phyloP scores from a whole-genome alignment of 768 basidiomycete genomes.

The Termitomyces sp. region DNA sequence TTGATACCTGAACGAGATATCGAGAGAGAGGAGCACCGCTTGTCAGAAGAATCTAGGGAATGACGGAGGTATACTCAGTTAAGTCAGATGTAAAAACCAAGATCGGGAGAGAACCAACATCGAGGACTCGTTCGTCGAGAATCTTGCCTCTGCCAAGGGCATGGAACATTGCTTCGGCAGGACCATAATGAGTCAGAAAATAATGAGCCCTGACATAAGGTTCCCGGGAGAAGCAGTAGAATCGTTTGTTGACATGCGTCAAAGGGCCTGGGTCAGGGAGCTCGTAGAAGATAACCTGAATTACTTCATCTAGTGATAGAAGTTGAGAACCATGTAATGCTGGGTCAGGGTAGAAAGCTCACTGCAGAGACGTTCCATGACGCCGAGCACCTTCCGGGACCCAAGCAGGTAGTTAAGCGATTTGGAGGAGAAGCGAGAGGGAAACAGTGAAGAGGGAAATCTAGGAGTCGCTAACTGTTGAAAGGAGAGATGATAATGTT shows the following conservation, averaged over 20 bases:
- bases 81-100: background rate
- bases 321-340: constrained; percentile 8
- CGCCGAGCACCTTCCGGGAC: constrained; percentile 13
- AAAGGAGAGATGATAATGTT: constrained; percentile 9
- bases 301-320: constrained; percentile 46
- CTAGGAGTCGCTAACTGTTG: background rate
- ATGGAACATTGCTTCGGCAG: constrained; percentile 64
- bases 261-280: constrained; percentile 60
- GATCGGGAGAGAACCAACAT: constrained; percentile 44
- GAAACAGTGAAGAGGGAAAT: background rate
- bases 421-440: constrained; percentile 5
- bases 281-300: constrained; percentile 71
- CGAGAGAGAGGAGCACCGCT: constrained; percentile 77
- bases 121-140: constrained; percentile 58
- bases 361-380: constrained; percentile 69
- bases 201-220: constrained; percentile 75
- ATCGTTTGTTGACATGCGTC: constrained; percentile 51
- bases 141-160: constrained; percentile 71
- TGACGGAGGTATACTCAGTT: constrained; percentile 14
- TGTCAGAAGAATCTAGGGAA: constrained; percentile 56
- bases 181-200: constrained; percentile 71
- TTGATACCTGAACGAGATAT: constrained; percentile 72
- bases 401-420: constrained; percentile 3
- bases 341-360: constrained; percentile 21
- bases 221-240: constrained; percentile 60